Evolutionary conservation across 2,329 filamentous ascomycete genomes (phyloP).

Genomic region (Chalara sp.): DNA sequence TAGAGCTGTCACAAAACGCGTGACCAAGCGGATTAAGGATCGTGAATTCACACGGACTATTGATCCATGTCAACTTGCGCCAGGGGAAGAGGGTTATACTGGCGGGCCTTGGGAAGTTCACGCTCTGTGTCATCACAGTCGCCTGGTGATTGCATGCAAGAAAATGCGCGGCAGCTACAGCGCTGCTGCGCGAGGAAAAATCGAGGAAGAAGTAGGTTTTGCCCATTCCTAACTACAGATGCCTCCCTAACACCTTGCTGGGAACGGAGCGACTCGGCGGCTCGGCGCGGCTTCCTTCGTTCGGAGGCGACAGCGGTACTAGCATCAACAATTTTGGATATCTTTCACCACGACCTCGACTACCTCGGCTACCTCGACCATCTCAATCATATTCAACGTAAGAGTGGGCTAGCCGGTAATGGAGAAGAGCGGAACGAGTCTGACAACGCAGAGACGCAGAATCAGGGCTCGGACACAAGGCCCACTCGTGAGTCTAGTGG

Average conservation of each 20-base stretch:
- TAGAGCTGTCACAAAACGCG: neutral
- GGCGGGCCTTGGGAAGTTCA: slow-evolving; percentile 2
- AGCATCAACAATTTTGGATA: neutral
- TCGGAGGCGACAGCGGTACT: neutral
- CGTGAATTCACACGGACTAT: neutral
- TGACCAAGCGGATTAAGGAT: neutral
- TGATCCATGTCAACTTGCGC: neutral
- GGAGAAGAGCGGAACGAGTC: no score
- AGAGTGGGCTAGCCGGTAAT: no score
- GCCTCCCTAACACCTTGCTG: neutral
- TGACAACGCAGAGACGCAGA: no score
- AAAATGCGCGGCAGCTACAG: neutral
- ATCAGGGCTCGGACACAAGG: no score
- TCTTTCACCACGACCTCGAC: neutral
- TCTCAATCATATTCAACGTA: no score
- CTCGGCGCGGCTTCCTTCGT: neutral
- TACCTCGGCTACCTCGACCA: neutral
- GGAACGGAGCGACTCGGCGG: neutral
- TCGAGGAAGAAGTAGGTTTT: neutral
- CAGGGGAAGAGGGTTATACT: neutral
- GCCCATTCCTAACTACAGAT: neutral
- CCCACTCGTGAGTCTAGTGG: no score
- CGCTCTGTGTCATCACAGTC: slow-evolving; percentile 1
- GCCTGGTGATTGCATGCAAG: neutral
- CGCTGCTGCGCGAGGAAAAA: neutral